Evolutionary conservation across 2,329 filamentous ascomycete genomes (phyloP).

Genomic region (Aspergillus bombycis): DNA sequence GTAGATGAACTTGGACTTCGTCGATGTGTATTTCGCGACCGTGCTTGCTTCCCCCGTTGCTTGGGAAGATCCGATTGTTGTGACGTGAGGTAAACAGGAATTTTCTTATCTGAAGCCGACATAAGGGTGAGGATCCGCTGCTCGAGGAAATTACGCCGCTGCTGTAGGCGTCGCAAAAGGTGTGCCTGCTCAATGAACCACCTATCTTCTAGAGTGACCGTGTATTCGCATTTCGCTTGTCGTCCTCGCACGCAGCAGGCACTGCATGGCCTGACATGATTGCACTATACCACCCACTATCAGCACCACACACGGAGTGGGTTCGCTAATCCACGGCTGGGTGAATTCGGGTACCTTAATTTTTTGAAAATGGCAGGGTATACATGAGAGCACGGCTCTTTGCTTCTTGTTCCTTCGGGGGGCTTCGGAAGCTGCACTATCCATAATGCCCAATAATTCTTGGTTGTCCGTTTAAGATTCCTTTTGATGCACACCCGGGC

Average conservation of each 20-base stretch:
- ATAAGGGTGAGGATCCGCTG: conserved; percentile 2
- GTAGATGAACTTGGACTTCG: not conserved
- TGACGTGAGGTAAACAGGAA: not conserved
- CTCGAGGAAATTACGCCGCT: not conserved
- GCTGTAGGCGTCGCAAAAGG: not conserved
- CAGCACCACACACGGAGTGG: not conserved
- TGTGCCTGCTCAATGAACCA: conserved; percentile 2
- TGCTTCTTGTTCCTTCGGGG: conserved; percentile 3
- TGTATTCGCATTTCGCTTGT: conserved; percentile 2
- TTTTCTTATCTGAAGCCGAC: not conserved
- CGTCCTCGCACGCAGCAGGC: conserved; percentile 1
- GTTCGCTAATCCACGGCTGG: not conserved
- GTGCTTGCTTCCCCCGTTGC: not conserved
- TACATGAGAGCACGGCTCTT: conserved; percentile 2
- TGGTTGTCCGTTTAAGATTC: not conserved
- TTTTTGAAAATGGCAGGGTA: conserved; percentile 3
- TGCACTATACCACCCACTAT: not conserved
- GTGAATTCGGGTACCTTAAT: not conserved
- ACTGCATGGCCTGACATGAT: conserved; percentile 6
- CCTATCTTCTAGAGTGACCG: not conserved
- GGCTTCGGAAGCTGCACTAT: not conserved
- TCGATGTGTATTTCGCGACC: not conserved
- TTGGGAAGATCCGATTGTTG: not conserved
- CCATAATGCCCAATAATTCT: not conserved
- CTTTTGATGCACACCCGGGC: not conserved